phyloP scores from a whole-genome alignment of 2,329 filamentous ascomycete species.

The Cryoendolithus antarcticus region DNA sequence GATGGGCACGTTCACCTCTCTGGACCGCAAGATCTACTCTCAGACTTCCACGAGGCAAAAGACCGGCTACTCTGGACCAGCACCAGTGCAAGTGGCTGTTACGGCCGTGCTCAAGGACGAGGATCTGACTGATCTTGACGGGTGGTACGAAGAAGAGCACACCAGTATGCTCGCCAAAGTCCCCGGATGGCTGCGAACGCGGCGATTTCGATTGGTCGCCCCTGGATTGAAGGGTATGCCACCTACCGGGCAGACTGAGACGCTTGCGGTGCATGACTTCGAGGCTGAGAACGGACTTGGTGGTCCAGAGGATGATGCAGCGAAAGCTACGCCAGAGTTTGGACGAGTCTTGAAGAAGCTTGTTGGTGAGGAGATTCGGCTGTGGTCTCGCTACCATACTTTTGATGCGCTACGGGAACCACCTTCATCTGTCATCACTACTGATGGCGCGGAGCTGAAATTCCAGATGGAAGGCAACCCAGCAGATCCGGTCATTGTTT shows the following conservation, averaged over 20 bases:
- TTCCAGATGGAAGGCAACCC: constrained; percentile 67
- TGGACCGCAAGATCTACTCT: constrained; percentile 61
- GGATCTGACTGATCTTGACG: constrained; percentile 48
- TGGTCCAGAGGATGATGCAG: constrained; percentile 48
- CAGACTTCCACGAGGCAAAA: constrained; percentile 38
- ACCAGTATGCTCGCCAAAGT: constrained; percentile 58
- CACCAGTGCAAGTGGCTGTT: constrained; percentile 15
- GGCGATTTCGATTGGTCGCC: constrained; percentile 55
- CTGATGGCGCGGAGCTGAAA: constrained; percentile 55
- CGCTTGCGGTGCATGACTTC: constrained; percentile 63
- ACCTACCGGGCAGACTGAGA: constrained; percentile 40
- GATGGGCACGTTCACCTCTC: constrained; percentile 50
- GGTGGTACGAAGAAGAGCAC: constrained; percentile 68
- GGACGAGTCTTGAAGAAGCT: constrained; percentile 47
- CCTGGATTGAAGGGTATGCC: constrained; percentile 39
- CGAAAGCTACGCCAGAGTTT: constrained; percentile 50
- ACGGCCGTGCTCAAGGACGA: constrained; percentile 30
- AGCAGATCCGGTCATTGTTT: constrained; percentile 58
- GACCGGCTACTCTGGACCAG: constrained; percentile 9
- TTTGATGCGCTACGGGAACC: constrained; percentile 51
- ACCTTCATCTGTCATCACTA: constrained; percentile 57
- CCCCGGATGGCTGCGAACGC: constrained; percentile 65
- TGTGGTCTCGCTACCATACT: constrained; percentile 64
- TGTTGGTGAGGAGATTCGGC: constrained; percentile 44
- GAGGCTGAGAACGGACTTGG: constrained; percentile 52